Conservation (phyloP, 345 rosid genomes). For the Bruguiera sexangula region DNA sequence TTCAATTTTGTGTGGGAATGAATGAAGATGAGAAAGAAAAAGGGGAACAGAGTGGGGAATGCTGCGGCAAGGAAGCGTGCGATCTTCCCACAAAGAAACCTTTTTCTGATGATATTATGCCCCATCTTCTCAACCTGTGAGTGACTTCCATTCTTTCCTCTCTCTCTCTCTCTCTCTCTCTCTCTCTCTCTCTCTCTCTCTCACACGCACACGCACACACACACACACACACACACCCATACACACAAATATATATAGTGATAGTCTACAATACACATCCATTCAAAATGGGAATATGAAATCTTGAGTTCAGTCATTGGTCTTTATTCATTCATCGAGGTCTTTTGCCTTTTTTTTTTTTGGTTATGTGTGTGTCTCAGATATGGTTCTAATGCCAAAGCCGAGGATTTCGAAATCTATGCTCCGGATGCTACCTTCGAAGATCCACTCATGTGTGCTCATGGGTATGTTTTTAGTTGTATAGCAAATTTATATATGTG, state of each 20-base stretch:
- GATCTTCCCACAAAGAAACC: constrained; percentile 28
- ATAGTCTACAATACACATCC: background rate
- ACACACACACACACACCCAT: too few species aligned
- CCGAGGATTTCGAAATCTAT: constrained; percentile 74
- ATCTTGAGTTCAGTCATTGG: background rate
- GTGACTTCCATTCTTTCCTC: constrained; percentile 10
- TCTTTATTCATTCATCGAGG: background rate
- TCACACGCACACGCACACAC: background rate
- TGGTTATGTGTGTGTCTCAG: constrained; percentile 33
- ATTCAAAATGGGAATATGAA: background rate
- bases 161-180: background rate
- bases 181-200: background rate
- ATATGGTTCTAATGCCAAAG: constrained; percentile 60
- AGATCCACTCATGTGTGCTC: constrained; percentile 90
- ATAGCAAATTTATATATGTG: background rate
- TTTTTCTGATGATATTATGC: constrained; percentile 53
- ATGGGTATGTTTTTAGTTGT: constrained; percentile 42
- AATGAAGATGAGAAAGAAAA: constrained; percentile 16
- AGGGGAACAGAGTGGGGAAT: constrained; percentile 39
- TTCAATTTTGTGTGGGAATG: background rate
- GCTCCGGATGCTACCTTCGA: constrained; percentile 79
- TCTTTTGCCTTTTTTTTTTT: constrained; percentile 18
- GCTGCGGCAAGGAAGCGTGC: constrained; percentile 45
- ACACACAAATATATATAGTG: background rate
- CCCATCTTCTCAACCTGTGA: constrained; percentile 78